phyloP scores from a whole-genome alignment of 352 stramenopile genomes.

The Pythium aphanidermatum region DNA sequence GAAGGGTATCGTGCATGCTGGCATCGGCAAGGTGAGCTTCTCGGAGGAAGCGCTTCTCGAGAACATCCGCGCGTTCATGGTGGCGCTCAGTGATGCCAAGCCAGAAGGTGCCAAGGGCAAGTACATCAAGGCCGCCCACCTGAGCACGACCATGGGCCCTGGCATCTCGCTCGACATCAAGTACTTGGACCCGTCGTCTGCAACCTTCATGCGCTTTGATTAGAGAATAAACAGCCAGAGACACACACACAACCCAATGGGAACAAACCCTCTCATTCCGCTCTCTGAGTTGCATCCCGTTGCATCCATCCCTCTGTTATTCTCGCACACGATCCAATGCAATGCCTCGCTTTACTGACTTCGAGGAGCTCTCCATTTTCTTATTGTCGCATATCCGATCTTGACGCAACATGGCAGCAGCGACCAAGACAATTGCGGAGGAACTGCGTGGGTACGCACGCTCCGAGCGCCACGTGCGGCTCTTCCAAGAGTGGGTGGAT shows the following conservation, averaged over 20 bases:
- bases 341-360: conserved; percentile 2
- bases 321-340: conserved; percentile 3
- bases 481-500: conserved; percentile 61
- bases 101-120: conserved; percentile 91
- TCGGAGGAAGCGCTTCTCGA: conserved; percentile 86
- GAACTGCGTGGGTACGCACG: conserved; percentile 69
- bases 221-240: conserved; percentile 28
- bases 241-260: background rate
- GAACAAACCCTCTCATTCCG: background rate
- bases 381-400: background rate
- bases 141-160: conserved; percentile 84
- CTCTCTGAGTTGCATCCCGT: too few relatives aligned
- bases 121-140: conserved; percentile 88
- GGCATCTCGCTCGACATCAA: conserved; percentile 78
- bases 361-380: background rate
- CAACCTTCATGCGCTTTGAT: conserved; percentile 85
- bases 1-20: conserved; percentile 87
- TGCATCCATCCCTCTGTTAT: too few relatives aligned
- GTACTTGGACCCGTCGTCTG: conserved; percentile 76
- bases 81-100: conserved; percentile 87
- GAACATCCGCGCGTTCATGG: conserved; percentile 91
- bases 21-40: conserved; percentile 87
- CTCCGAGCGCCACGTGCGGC: conserved; percentile 63
- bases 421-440: conserved; percentile 50
- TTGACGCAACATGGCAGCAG: conserved; percentile 1